These are phyloP conservation scores for Ogataea degrootiae DNA, from an alignment of 805 yeast genomes.

Conservation along the genomic window DNA sequence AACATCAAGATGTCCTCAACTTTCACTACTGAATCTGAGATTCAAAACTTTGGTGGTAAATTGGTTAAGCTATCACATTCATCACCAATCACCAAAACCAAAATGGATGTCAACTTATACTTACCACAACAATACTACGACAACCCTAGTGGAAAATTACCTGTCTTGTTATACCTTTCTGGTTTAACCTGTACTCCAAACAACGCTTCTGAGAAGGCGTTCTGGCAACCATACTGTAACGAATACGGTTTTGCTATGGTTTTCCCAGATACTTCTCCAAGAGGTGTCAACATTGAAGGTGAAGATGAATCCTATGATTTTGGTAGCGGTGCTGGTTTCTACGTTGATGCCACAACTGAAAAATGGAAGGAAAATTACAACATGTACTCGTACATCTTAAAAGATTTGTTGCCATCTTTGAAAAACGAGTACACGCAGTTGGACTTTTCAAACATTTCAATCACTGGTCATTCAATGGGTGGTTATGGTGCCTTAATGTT, in stretches of 20 bases:
- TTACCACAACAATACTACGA: constrained; percentile 55
- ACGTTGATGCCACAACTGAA: constrained; percentile 73
- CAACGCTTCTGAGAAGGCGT: constrained; percentile 92
- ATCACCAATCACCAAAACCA: constrained; percentile 58
- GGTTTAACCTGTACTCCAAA: constrained; percentile 93
- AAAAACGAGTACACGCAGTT: constrained; percentile 39
- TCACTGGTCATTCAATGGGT: constrained; percentile 99
- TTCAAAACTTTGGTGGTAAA: constrained; percentile 68
- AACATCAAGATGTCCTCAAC: constrained; percentile 44
- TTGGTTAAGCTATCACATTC: constrained; percentile 71
- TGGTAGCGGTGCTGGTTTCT: constrained; percentile 95
- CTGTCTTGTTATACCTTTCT: constrained; percentile 74
- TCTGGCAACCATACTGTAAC: constrained; percentile 74
- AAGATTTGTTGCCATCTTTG: constrained; percentile 61
- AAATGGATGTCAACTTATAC: constrained; percentile 81
- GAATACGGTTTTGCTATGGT: constrained; percentile 82
- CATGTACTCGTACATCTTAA: constrained; percentile 80
- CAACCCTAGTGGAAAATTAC: constrained; percentile 40
- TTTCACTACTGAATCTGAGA: constrained; percentile 48
- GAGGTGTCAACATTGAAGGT: constrained; percentile 75
- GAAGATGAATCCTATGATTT: constrained; percentile 72
- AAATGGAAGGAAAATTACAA: constrained; percentile 72
- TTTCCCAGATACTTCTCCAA: constrained; percentile 95
- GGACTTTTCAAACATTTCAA: constrained; percentile 62
- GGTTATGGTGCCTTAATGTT: constrained; percentile 86